Conservation (phyloP, 2,329 filamentous ascomycete species). For the Endocalyx cinctus region DNA sequence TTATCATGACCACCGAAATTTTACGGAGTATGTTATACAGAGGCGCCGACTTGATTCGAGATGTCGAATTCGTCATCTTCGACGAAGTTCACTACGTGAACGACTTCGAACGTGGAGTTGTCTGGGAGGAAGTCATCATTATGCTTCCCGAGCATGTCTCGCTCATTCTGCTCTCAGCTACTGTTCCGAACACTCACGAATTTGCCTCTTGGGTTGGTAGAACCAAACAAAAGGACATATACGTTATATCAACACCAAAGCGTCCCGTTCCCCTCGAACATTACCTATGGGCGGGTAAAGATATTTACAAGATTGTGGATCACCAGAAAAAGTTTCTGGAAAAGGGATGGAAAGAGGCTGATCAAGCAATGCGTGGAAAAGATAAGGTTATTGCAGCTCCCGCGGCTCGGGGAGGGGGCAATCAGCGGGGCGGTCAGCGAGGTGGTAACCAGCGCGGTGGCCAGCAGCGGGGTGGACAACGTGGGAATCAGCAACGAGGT, state of each 20-base stretch:
- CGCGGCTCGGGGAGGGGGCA: constrained; percentile 42
- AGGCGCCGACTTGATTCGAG: constrained; percentile 89
- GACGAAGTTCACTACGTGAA: constrained; percentile 99
- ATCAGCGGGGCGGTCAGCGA: constrained; percentile 47
- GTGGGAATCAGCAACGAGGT: constrained; percentile 49
- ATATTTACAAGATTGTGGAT: constrained; percentile 91
- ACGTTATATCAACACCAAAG: constrained; percentile 96
- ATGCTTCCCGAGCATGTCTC: constrained; percentile 98
- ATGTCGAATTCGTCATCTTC: constrained; percentile 98
- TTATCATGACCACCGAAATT: constrained; percentile 99
- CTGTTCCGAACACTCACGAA: constrained; percentile 94
- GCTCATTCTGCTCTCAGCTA: constrained; percentile 89
- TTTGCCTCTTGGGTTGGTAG: constrained; percentile 98
- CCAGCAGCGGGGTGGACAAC: constrained; percentile 43
- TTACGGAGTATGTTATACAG: constrained; percentile 96
- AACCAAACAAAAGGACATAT: constrained; percentile 98
- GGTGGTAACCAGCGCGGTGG: constrained; percentile 47
- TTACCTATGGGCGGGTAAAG: constrained; percentile 91
- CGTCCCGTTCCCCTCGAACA: constrained; percentile 92
- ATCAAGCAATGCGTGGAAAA: constrained; percentile 73
- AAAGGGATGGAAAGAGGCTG: constrained; percentile 91
- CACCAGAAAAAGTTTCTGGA: constrained; percentile 88
- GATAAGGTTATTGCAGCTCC: constrained; percentile 56
- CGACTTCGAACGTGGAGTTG: constrained; percentile 89
- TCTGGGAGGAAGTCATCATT: constrained; percentile 99